Conservation (phyloP, 345 rosid genomes). For the Citrus australasica region DNA sequence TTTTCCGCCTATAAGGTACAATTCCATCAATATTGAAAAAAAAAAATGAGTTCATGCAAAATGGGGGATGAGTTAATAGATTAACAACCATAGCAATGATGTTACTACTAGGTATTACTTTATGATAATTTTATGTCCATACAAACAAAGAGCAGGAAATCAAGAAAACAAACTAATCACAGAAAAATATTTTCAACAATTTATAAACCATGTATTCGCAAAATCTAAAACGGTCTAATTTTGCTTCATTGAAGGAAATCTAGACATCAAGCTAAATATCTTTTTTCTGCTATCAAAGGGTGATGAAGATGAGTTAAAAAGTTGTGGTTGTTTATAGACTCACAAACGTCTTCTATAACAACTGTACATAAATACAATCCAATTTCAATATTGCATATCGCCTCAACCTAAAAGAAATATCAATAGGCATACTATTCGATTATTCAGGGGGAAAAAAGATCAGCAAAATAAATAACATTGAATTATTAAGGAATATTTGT, state of each 20-base stretch:
- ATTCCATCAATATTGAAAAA: background rate
- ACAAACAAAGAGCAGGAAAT: background rate
- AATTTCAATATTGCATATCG: background rate
- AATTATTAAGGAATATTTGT: background rate
- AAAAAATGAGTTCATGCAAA: background rate
- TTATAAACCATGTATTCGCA: background rate
- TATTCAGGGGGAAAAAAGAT: too few species aligned
- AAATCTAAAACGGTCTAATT: background rate
- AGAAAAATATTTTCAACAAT: background rate
- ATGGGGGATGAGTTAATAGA: background rate
- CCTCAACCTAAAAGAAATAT: background rate
- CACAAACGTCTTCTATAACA: background rate
- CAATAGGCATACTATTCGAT: background rate
- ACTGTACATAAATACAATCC: background rate
- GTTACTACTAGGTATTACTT: background rate
- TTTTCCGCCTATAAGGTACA: background rate
- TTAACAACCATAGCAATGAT: background rate
- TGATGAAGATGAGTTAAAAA: background rate
- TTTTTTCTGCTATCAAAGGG: background rate
- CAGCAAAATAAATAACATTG: background rate
- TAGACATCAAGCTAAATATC: background rate
- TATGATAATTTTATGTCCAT: background rate
- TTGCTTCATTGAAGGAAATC: background rate
- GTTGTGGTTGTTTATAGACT: background rate
- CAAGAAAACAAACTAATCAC: background rate